Percentiles rank a stretch among this genome's conserved stretches.
Evolutionary conservation across 169 alveolate species (phyloP).

Genomic region (Eimeria brunetti): DNA sequence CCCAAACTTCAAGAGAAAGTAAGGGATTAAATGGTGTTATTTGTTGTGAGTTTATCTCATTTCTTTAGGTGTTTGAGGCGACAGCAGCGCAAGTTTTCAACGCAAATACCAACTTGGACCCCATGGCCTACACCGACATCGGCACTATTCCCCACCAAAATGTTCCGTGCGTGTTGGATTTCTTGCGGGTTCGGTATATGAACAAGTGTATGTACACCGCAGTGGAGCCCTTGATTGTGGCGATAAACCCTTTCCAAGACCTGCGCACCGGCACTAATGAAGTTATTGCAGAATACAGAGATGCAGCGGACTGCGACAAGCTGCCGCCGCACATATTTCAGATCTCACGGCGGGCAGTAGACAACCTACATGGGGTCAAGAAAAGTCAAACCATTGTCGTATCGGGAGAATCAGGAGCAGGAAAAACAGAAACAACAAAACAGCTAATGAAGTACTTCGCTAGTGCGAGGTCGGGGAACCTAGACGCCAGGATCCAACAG

Average conservation of each 20-base stretch:
- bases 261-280: constrained; percentile 91
- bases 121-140: constrained; percentile 94
- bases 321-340: constrained; percentile 93
- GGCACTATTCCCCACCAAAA: constrained; percentile 94
- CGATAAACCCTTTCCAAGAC: constrained; percentile 94
- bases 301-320: constrained; percentile 86
- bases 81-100: constrained; percentile 39
- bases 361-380: constrained; percentile 65
- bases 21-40: too few species aligned
- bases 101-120: constrained; percentile 81
- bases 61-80: constrained; percentile 62
- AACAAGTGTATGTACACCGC: constrained; percentile 92
- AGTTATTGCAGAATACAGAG: constrained; percentile 88
- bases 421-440: constrained; percentile 99
- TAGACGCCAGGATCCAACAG: constrained; percentile 78
- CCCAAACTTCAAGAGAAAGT: too few species aligned
- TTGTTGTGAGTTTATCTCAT: not conserved
- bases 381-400: constrained; percentile 95
- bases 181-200: constrained; percentile 89
- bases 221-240: constrained; percentile 94
- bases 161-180: constrained; percentile 94
- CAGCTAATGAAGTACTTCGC: constrained; percentile 84
- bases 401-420: constrained; percentile 99
- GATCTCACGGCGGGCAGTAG: constrained; percentile 86
- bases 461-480: constrained; percentile 52